Base-by-base conservation (phyloP, 2,329 filamentous ascomycete species). In the Cercospora canescens region DNA sequence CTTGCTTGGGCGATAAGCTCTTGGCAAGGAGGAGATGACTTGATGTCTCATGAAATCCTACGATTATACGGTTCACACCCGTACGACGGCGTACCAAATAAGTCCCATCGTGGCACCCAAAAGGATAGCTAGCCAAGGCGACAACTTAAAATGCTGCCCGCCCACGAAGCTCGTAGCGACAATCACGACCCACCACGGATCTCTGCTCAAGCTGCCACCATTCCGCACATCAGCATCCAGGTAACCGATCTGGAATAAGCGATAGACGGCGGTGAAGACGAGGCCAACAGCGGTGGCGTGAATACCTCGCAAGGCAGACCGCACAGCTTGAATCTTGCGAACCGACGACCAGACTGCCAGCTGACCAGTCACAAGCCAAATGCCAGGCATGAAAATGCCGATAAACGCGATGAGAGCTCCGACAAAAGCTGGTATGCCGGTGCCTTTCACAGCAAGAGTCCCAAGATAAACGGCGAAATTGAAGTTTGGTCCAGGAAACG, bases 401-500 rank as follows among this genome's bases (percentile, higher is more conserved):
- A 81, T n/a, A 48, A 74, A 81, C 0, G 70, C 77, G 4, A 81
- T 69, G 7, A 81, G 14, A 0, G 79, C 78, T 12, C 80, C 80
- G 2, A 76, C 64, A 9, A 78, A 48, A 4, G 75, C 72, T 0
- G 77, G 77, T 0, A 72, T 69, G 4, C 54, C 54, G 0, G 77
- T 71, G 0, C 71, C 69, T n/a, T 71, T 69, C 0, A 81, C 68
- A 0, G 79, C 71, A 7, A 83, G 72, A 1, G 79, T 74, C 12
- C 80, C 80, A 55, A 81, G 75, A 59, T 79, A 82, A 14, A 82
- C 80, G 1, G 75, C 76, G 52, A 82, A 88, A 72, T 86, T 86
- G 77, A 86, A 86, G 69, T 87, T 86, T 0, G 87, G 87, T 0
- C 87, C 87, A 0, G 90, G 90, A 64, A 92, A 90, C 0, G 88